Evolutionary conservation across 345 rosid species (phyloP).

Genomic region (Theobroma cacao): DNA sequence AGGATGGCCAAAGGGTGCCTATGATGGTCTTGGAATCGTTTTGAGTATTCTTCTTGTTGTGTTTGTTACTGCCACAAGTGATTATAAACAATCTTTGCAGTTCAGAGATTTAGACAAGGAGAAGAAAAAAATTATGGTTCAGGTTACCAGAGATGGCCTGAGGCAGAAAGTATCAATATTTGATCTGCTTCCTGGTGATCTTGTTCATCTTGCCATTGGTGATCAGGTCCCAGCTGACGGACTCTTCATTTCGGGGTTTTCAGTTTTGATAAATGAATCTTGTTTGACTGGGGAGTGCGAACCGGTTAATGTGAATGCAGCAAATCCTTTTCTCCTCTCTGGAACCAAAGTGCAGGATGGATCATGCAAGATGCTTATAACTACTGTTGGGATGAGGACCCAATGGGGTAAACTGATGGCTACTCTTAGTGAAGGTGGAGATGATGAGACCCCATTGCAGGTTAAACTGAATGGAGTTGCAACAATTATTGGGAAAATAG

Average conservation of each 20-base stretch:
- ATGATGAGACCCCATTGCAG: slow-evolving; percentile 89
- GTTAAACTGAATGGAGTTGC: slow-evolving; percentile 81
- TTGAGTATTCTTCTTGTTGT: slow-evolving; percentile 67
- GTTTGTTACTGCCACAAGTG: slow-evolving; percentile 69
- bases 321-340: slow-evolving; percentile 64
- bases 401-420: slow-evolving; percentile 91
- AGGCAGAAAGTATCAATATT: slow-evolving; percentile 57
- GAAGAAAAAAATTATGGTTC: slow-evolving; percentile 58
- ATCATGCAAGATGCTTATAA: slow-evolving; percentile 77
- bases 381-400: slow-evolving; percentile 90
- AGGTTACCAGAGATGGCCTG: slow-evolving; percentile 56
- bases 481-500: slow-evolving; percentile 73
- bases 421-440: slow-evolving; percentile 67
- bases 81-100: slow-evolving; percentile 64
- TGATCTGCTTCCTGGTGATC: slow-evolving; percentile 76
- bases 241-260: slow-evolving; percentile 54
- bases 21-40: slow-evolving; percentile 74
- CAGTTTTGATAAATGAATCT: slow-evolving; percentile 64
- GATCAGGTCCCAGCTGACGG: slow-evolving; percentile 87
- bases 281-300: slow-evolving; percentile 74
- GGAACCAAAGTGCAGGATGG: slow-evolving; percentile 81
- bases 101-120: slow-evolving; percentile 67
- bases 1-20: slow-evolving; percentile 79
- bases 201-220: slow-evolving; percentile 69
- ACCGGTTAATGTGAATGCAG: slow-evolving; percentile 39